Evolutionary conservation across 345 rosid genomes (phyloP).

Genomic region (Euphorbia pulcherrima): DNA sequence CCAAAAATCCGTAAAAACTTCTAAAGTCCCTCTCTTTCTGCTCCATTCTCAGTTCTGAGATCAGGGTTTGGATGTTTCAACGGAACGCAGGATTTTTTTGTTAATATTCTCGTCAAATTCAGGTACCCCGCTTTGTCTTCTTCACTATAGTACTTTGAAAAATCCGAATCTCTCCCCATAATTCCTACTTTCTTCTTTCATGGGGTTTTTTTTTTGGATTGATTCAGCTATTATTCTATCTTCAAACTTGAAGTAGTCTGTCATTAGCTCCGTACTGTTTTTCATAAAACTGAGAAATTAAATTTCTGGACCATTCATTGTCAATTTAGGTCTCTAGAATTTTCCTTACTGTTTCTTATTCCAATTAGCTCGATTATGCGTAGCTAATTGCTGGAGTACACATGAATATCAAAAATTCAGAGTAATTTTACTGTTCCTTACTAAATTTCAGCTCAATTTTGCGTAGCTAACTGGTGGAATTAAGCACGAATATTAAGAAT

Average conservation of each 20-base stretch:
- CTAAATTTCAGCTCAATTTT: too few species aligned
- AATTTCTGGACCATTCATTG: not conserved
- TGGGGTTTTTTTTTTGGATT: not conserved
- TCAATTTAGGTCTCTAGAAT: not conserved
- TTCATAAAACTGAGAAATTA: not conserved
- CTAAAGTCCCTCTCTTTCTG: not conserved
- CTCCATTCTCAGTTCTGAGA: not conserved
- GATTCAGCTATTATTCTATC: not conserved
- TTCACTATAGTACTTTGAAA: not conserved
- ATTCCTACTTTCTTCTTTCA: not conserved
- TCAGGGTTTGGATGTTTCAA: not conserved
- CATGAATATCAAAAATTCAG: too few species aligned
- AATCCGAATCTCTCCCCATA: not conserved
- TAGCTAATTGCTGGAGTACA: too few species aligned
- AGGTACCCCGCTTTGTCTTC: not conserved
- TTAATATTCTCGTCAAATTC: not conserved
- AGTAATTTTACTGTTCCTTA: too few species aligned
- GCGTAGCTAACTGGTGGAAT: conserved; percentile 13
- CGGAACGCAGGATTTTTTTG: not conserved
- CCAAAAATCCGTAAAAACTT: not conserved
- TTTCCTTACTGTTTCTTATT: not conserved
- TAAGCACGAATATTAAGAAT: conserved; percentile 23
- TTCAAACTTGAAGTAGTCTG: not conserved
- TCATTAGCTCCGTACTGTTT: too few species aligned
- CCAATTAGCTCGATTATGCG: too few species aligned